Conservation (phyloP, 306 rosid species). For the Biancaea sappan region DNA sequence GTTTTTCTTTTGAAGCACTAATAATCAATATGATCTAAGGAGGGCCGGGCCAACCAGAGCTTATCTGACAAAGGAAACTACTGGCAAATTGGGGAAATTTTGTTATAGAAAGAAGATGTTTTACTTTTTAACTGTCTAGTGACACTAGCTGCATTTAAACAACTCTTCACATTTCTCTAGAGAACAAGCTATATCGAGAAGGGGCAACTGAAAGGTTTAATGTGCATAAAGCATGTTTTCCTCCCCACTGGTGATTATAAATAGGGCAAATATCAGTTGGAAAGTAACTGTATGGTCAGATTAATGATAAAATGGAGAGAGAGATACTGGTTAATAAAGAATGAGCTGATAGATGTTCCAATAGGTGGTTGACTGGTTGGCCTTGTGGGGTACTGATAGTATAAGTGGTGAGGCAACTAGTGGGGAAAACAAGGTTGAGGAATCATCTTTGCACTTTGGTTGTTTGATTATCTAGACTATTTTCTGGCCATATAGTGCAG, state of each 20-base stretch:
- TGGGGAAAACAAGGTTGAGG: neutral
- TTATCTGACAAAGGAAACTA: conserved; percentile 14
- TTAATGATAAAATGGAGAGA: neutral
- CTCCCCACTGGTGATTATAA: conserved; percentile 4
- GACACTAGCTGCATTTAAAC: neutral
- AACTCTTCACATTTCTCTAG: neutral
- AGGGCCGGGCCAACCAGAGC: neutral
- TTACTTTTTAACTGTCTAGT: neutral
- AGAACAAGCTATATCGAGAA: neutral
- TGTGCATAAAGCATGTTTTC: neutral
- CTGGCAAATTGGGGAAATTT: conserved; percentile 2
- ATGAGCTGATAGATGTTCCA: neutral
- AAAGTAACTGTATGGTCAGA: neutral
- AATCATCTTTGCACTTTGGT: neutral
- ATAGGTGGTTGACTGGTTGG: neutral
- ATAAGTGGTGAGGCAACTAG: neutral
- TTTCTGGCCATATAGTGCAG: neutral
- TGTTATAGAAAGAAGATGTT: neutral
- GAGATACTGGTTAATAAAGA: neutral
- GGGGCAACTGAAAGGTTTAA: neutral
- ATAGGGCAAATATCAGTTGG: neutral
- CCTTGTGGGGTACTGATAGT: neutral
- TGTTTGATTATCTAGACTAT: neutral
- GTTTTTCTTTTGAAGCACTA: conserved; percentile 18
- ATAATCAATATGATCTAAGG: conserved; percentile 6